Percentiles rank a stretch among this genome's conserved stretches.
These are phyloP conservation scores for Septoria petroselini DNA, from an alignment of 2,329 filamentous ascomycete genomes.

Conservation along the genomic window DNA sequence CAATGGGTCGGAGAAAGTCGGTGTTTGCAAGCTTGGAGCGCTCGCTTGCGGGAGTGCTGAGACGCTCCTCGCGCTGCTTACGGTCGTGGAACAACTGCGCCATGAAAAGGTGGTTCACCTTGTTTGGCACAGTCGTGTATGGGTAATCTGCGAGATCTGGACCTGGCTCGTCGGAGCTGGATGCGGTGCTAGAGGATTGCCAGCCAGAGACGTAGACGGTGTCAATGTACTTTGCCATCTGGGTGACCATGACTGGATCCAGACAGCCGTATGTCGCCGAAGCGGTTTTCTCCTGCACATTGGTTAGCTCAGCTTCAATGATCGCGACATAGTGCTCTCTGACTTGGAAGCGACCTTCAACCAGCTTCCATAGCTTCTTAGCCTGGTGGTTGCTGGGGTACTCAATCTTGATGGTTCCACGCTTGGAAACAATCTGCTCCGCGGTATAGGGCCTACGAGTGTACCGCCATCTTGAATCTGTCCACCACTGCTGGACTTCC, in stretches of 20 bases:
- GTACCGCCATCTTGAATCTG: constrained; percentile 82
- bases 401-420: constrained; percentile 83
- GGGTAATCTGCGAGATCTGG: constrained; percentile 98
- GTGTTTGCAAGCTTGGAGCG: constrained; percentile 72
- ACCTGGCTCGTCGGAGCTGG: constrained; percentile 89
- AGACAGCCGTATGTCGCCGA: constrained; percentile 97
- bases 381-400: constrained; percentile 85
- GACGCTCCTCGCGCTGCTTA: constrained; percentile 93
- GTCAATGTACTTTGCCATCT: constrained; percentile 98
- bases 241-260: constrained; percentile 96
- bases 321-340: constrained; percentile 26
- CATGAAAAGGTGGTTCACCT: constrained; percentile 96
- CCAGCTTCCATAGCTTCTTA: constrained; percentile 91
- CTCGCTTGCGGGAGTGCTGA: constrained; percentile 69
- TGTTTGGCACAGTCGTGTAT: constrained; percentile 91
- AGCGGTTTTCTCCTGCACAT: constrained; percentile 67
- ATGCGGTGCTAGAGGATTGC: constrained; percentile 97
- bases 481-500: constrained; percentile 92
- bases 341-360: constrained; percentile 84
- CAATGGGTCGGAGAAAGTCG: constrained; percentile 92
- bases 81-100: constrained; percentile 99
- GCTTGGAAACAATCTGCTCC: constrained; percentile 94
- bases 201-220: constrained; percentile 98
- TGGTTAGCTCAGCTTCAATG: constrained; percentile 2
- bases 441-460: constrained; percentile 92